Evolutionary conservation across 805 yeast genomes (phyloP), one percentile per base, ranked within the genome.

Genomic region (Wickerhamiella occidentalis): DNA sequence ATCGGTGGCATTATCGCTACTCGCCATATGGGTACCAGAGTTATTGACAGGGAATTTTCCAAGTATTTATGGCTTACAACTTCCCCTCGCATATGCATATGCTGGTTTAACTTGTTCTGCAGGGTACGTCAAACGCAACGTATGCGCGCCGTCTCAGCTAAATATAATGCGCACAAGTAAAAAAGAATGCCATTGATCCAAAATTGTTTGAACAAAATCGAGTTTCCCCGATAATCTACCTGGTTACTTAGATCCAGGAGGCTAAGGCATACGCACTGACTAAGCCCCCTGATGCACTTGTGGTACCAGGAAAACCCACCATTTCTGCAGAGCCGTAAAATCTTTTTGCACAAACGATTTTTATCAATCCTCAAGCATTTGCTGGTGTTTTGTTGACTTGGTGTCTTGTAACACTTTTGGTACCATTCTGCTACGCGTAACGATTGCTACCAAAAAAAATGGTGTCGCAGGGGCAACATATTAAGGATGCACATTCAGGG

Each of bases 61-160:
- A 18, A 38, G 42, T 38, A 38, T 38, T 38, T 38, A 38, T 38
- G 42, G 26, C 42, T 38, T 38, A 38, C 22, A 12, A 21, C 7
- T 6, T 21, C 28, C 42, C 42, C 42, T 38, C 26, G 42, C 42
- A 38, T 38, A 38, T 22, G 42, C 28, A 19, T 21, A 38, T 38
- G 42, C 26, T 6, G 26, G 42, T 38, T 19, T 13, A 38, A 18
- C 26, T 38, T 38, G 11, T 7, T 11, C 25, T 38, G 42, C 42
- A 38, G 25, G 17, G 26, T 13, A 21, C 26, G 19, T 11, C 7
- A 4, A 38, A 19, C 26, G 42, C 8, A 9, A 6, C 26, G 17
- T 21, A 3, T 12, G 15, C 7, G 26, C 6, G 21, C 19, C 19
- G 38, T 33, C 38, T 33, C 19, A 33, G 38, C 38, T 33, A 33